phyloP scores from a whole-genome alignment of 2,329 filamentous ascomycete species.

The Hypoxylon sp. region DNA sequence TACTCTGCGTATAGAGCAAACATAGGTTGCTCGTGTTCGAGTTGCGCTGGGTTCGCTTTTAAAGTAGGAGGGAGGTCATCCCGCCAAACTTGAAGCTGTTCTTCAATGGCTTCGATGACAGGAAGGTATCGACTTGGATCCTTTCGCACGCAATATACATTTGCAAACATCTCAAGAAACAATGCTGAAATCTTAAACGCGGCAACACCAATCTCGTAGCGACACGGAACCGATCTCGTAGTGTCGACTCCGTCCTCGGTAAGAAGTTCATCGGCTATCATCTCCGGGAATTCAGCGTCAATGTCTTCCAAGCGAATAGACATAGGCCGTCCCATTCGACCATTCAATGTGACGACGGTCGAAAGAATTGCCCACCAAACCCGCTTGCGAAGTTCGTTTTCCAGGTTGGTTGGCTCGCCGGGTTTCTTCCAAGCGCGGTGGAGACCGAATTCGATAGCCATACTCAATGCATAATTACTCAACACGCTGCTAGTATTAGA shows the following conservation, averaged over 20 bases:
- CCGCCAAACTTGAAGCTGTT: conserved; percentile 73
- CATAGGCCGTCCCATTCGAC: conserved; percentile 84
- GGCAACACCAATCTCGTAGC: conserved; percentile 76
- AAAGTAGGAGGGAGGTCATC: conserved; percentile 75
- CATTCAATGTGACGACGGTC: conserved; percentile 77
- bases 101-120: conserved; percentile 76
- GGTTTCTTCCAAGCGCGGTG: conserved; percentile 76
- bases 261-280: conserved; percentile 79
- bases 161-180: conserved; percentile 81
- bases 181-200: conserved; percentile 76
- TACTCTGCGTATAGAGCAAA: conserved; percentile 69
- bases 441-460: conserved; percentile 81
- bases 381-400: conserved; percentile 82
- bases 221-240: conserved; percentile 71
- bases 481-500: conserved; percentile 81
- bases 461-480: conserved; percentile 73
- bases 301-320: conserved; percentile 81
- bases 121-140: conserved; percentile 74
- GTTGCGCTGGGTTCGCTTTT: conserved; percentile 60
- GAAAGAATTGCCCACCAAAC: conserved; percentile 81
- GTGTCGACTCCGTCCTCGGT: conserved; percentile 74
- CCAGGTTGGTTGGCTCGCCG: conserved; percentile 67
- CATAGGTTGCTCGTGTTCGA: conserved; percentile 62
- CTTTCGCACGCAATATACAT: conserved; percentile 79
- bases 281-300: conserved; percentile 82